Base-by-base conservation (phyloP, 805 yeast species). In the Ogataea salicorniae region DNA sequence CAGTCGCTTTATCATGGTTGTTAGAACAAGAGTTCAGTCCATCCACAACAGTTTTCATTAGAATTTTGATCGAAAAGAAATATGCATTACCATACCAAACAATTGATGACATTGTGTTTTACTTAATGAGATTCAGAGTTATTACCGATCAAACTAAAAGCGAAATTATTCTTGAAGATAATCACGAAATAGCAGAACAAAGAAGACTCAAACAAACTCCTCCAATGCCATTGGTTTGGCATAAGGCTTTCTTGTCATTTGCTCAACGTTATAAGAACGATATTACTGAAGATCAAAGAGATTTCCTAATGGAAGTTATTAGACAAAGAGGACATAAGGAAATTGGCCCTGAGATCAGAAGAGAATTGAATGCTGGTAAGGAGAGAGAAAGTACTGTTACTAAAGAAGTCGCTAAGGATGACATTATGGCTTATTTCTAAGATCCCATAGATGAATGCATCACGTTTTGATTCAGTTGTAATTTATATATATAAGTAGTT, bases 261-360 rank as follows among this genome's bases (percentile, higher is more conserved):
- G 96, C 97, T 34, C 97, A 91, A 71, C 78, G 97, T 54, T 94
- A 94, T 66, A 94, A 92, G 67, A 92, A 94, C 63, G 99, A 94
- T 73, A 88, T 94, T 49, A 94, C 99, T n/a, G 96, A 89, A 59
- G 99, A 94, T 64, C 99, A 94, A 74, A 79, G 97, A 64, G 99
- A 94, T 59, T 89, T 92, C 68, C 72, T 94, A 51, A 70, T 94
- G 63, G 97, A 92, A 59, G 91, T 96, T 5, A 80, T 90, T 17
- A 84, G 96, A 69, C 91, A 84, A 63, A 85, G 96, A 69, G 84
- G 83, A 43, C 99, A 94, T 63, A 85, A 75, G 50, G 86, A 83
- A 26, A 87, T 94, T 50, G 91, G 97, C 2, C 95, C 96, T 3
- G 99, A 92, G 65, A 89, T 92, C 45, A 80, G 98, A 70, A 81